Conservation (phyloP, 805 yeast species). For the Jamesozyma piceae region DNA sequence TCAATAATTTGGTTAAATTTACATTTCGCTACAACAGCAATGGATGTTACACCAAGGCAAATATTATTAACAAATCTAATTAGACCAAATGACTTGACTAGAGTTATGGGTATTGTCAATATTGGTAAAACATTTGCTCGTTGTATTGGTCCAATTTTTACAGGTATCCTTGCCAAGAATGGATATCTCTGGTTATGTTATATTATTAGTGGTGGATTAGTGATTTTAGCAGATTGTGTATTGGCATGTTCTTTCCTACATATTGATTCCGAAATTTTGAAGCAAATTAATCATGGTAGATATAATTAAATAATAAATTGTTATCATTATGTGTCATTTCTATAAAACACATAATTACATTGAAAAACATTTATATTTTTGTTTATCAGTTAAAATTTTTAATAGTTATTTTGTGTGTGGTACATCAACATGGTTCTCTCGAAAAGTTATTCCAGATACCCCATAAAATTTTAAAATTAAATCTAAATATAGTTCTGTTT, state of each 20-base stretch:
- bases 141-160: conserved; percentile 69
- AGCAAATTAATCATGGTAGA: conserved; percentile 11
- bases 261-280: conserved; percentile 25
- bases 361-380: no score
- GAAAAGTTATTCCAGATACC: no score
- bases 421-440: no score
- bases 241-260: conserved; percentile 28
- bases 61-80: conserved; percentile 63
- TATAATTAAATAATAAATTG: not conserved
- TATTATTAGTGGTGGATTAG: conserved; percentile 41
- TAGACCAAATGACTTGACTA: conserved; percentile 53
- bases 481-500: no score
- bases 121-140: conserved; percentile 80
- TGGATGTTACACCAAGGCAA: conserved; percentile 92
- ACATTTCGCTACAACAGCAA: conserved; percentile 57
- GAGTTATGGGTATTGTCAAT: conserved; percentile 77
- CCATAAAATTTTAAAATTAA: no score
- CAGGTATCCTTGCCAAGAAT: conserved; percentile 60
- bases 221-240: conserved; percentile 33
- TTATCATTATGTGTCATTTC: no score
- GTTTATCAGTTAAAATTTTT: no score
- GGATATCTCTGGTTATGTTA: conserved; percentile 42
- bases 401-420: no score
- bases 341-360: no score
- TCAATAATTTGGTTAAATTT: conserved; percentile 46